A percentile compares a stretch with the other conserved stretches of the same genome.
Conservation (phyloP, 2,329 filamentous ascomycete genomes). For the Botryotinia globosa region DNA sequence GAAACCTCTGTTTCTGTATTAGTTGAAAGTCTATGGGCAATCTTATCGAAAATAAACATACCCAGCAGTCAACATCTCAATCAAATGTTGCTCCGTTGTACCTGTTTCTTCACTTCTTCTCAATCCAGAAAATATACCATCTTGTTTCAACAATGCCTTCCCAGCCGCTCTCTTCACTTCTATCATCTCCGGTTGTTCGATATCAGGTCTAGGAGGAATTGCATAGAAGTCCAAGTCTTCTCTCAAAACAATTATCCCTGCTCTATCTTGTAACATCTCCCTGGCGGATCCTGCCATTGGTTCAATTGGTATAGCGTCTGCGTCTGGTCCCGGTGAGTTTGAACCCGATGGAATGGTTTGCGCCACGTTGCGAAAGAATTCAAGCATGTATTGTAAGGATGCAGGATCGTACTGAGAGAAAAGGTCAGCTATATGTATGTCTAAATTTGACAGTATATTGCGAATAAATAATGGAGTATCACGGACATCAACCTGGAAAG, state of each 20-base stretch:
- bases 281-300: slow-evolving; percentile 66
- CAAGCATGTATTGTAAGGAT: slow-evolving; percentile 97
- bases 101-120: slow-evolving; percentile 94
- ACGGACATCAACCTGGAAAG: slow-evolving; percentile 96
- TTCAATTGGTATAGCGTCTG: slow-evolving; percentile 67
- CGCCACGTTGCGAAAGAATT: slow-evolving; percentile 94
- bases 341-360: slow-evolving; percentile 85
- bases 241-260: slow-evolving; percentile 92
- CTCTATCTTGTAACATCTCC: slow-evolving; percentile 80
- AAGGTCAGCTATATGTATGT: slow-evolving; percentile 45
- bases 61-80: slow-evolving; percentile 99
- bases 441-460: slow-evolving; percentile 40
- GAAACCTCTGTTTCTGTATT: slow-evolving; percentile 68
- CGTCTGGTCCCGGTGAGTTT: slow-evolving; percentile 64
- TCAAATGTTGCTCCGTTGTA: slow-evolving; percentile 95
- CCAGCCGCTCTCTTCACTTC: slow-evolving; percentile 92
- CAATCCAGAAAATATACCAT: slow-evolving; percentile 93
- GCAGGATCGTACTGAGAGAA: slow-evolving; percentile 82
- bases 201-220: slow-evolving; percentile 82
- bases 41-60: slow-evolving; percentile 47
- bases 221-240: slow-evolving; percentile 98
- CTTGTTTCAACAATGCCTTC: slow-evolving; percentile 78
- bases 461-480: slow-evolving; percentile 37
- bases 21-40: not conserved
- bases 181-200: slow-evolving; percentile 87